Conservation (phyloP, 2,329 filamentous ascomycete species). For the Aspergillus tubingensis region DNA sequence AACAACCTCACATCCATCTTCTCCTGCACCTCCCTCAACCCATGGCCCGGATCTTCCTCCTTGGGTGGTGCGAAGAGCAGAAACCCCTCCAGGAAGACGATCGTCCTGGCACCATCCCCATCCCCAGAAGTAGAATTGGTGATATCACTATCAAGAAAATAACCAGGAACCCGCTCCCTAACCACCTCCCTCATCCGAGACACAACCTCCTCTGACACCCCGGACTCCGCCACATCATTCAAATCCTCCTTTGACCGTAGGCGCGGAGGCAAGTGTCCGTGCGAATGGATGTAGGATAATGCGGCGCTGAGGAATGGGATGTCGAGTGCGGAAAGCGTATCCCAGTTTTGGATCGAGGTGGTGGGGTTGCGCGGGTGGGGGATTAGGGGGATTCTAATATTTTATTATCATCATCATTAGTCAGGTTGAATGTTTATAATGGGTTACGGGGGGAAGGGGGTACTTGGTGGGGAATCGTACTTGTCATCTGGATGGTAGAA, state of each 20-base stretch:
- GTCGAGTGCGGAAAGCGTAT: slow-evolving; percentile 78
- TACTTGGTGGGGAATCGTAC: too few relatives aligned
- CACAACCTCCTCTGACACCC: slow-evolving; percentile 32
- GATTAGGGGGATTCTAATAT: slow-evolving; percentile 47
- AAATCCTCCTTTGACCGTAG: slow-evolving; percentile 60
- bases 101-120: slow-evolving; percentile 29
- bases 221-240: slow-evolving; percentile 53
- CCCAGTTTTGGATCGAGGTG: slow-evolving; percentile 74
- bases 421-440: too few relatives aligned
- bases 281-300: slow-evolving; percentile 67
- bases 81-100: slow-evolving; percentile 86
- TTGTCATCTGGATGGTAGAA: slow-evolving; percentile 83
- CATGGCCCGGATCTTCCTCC: slow-evolving; percentile 25
- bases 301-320: slow-evolving; percentile 67
- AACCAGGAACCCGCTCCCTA: slow-evolving; percentile 8
- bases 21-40: slow-evolving; percentile 32
- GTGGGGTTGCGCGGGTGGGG: slow-evolving; percentile 54
- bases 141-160: neutral
- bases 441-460: too few relatives aligned
- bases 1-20: slow-evolving; percentile 75
- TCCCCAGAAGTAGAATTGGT: neutral
- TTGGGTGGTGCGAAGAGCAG: slow-evolving; percentile 67
- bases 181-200: slow-evolving; percentile 29
- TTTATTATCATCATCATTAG: too few relatives aligned
- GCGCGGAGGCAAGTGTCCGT: slow-evolving; percentile 58